Base-by-base conservation (phyloP, 2,329 filamentous ascomycete genomes). In the Alternaria consortialis region DNA sequence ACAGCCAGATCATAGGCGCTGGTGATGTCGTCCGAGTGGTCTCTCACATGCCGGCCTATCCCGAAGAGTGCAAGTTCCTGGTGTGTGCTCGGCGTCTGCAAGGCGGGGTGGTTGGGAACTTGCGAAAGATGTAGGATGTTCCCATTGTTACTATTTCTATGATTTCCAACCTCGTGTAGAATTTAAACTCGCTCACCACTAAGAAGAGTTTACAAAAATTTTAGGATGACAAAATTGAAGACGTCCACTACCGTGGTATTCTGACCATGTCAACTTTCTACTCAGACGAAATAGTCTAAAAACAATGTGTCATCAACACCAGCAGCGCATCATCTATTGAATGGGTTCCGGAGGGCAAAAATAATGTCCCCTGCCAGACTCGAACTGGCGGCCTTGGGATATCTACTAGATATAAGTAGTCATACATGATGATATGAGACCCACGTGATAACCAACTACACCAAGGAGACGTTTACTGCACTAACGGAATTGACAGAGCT, bases 371-470 rank as follows among this genome's bases (percentile, higher is more conserved):
- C 52, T 51, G 44, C 52, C 52, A 60, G 57, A 56, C 53, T 60
- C 52, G 57, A 60, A 60, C 57, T 60, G 52, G 52, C 53, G 57
- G 53, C 57, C 57, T 60, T 56, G 52, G 57, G 57, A 60, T 60
- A 56, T 60, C 52, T 51, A 17, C 44, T 51, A 43, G 8, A 25
- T 12, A 12, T 8, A 37, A 56, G 39, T 17, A 60, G 57, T 50
- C 52, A 56, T 51, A 50, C 12, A 7, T 58, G 36, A 51, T 3
- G 15, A 46, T 60, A 60, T 60, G 57, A 60, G 57, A 60, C 57
- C 57, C 57, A 60, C 52, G 57, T 60, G 57, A 60, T 60, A 60
- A 60, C 57, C 57, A 60, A 60, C 57, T 60, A 60, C 57, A 58
- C 55, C 53, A 61, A 50, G 47, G 36, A 58, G 54, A 53, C 58